These are phyloP conservation scores for Colletotrichum brevisporum DNA, from an alignment of 2,329 filamentous ascomycete genomes.

Conservation along the genomic window DNA sequence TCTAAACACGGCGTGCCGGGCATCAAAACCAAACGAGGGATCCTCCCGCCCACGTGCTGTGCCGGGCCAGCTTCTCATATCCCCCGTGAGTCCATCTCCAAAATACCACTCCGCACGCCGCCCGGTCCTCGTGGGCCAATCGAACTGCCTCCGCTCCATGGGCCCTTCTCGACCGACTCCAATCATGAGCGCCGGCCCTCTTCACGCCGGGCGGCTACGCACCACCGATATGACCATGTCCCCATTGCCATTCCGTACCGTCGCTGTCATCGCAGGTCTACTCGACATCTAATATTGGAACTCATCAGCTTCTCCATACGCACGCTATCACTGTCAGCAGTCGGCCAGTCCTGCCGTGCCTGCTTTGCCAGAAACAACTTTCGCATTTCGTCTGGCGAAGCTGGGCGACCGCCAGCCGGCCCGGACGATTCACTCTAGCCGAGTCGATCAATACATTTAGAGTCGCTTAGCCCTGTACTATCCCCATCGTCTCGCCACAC, in stretches of 20 bases:
- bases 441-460: no score
- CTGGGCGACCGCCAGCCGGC: no score
- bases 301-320: neutral
- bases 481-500: no score
- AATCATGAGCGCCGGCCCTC: neutral
- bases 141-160: neutral
- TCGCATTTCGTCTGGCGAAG: neutral
- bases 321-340: neutral
- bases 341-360: neutral
- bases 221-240: neutral
- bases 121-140: constrained; percentile 5
- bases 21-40: neutral
- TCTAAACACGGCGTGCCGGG: neutral
- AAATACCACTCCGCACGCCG: neutral
- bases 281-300: constrained; percentile 2
- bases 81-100: neutral
- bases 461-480: no score
- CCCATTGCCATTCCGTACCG: neutral
- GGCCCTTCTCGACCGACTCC: neutral
- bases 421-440: no score
- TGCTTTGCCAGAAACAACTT: constrained; percentile 14
- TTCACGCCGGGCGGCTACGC: constrained; percentile 2
- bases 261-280: neutral
- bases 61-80: neutral
- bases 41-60: neutral